phyloP scores from a whole-genome alignment of 305 asterid species.

The Ilex paraguariensis region DNA sequence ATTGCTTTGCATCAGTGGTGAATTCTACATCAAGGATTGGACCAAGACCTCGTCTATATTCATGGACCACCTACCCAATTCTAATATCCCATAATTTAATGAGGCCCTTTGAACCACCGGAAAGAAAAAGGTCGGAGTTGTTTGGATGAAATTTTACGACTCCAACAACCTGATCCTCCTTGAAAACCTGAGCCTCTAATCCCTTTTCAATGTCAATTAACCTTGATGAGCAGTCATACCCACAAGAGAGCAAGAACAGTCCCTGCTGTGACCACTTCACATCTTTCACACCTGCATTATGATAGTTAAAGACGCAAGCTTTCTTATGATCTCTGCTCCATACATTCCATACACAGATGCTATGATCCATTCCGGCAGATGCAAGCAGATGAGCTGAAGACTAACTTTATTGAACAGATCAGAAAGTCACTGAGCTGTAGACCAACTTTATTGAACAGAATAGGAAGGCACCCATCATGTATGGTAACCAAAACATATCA shows the following conservation, averaged over 20 bases:
- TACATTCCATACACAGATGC: conserved; percentile 79
- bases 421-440: conserved; percentile 15
- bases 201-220: conserved; percentile 79
- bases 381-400: conserved; percentile 94
- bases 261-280: conserved; percentile 87
- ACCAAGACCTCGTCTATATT: conserved; percentile 67
- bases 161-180: conserved; percentile 86
- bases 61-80: conserved; percentile 65
- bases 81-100: conserved; percentile 88
- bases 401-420: conserved; percentile 35
- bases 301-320: conserved; percentile 50
- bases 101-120: conserved; percentile 93
- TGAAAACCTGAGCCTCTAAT: conserved; percentile 54
- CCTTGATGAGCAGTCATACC: conserved; percentile 86
- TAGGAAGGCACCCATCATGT: conserved; percentile 4
- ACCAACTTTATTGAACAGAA: too few relatives aligned
- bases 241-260: conserved; percentile 72
- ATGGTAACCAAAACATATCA: neutral
- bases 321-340: conserved; percentile 69
- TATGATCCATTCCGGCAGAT: conserved; percentile 87
- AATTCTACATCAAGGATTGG: conserved; percentile 92
- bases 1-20: conserved; percentile 58
- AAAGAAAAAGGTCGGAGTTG: conserved; percentile 62
- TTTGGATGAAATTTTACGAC: conserved; percentile 70
- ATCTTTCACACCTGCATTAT: conserved; percentile 83